Percentiles rank a stretch among this genome's conserved stretches.
phyloP scores from a whole-genome alignment of 2,329 filamentous ascomycete species.

The Ascochyta lentis region DNA sequence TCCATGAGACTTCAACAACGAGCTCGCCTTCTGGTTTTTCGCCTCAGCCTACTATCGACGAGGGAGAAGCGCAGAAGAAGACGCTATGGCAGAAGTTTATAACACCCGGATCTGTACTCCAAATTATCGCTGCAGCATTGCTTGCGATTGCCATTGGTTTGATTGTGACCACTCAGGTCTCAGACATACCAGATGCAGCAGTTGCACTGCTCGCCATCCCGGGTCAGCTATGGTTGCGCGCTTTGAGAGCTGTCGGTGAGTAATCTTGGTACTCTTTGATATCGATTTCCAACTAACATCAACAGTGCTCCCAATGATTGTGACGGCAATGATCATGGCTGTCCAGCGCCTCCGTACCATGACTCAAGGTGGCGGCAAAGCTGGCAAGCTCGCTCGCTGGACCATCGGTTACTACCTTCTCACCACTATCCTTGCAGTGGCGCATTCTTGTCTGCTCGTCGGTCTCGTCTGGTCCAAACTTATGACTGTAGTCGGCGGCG shows the following conservation, averaged over 20 bases:
- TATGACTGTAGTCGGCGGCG: slow-evolving; percentile 50
- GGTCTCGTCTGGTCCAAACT: slow-evolving; percentile 57
- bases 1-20: slow-evolving; percentile 19
- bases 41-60: slow-evolving; percentile 21
- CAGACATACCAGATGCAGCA: slow-evolving; percentile 53
- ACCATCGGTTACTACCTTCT: slow-evolving; percentile 59
- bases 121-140: slow-evolving; percentile 58
- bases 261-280: slow-evolving; percentile 1
- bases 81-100: slow-evolving; percentile 49
- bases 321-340: slow-evolving; percentile 61
- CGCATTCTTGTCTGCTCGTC: slow-evolving; percentile 56
- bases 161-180: slow-evolving; percentile 52
- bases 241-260: slow-evolving; percentile 58
- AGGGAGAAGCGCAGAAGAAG: slow-evolving; percentile 26
- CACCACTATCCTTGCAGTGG: slow-evolving; percentile 59
- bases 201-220: slow-evolving; percentile 56
- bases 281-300: not conserved
- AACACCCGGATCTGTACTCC: slow-evolving; percentile 55
- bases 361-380: slow-evolving; percentile 50
- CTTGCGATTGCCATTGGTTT: slow-evolving; percentile 60
- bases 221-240: slow-evolving; percentile 59
- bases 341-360: slow-evolving; percentile 58
- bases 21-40: slow-evolving; percentile 17
- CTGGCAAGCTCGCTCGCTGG: slow-evolving; percentile 54
- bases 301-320: slow-evolving; percentile 59